Base-by-base conservation (phyloP, 2,329 filamentous ascomycete genomes). In the Beauveria pseudobassiana region DNA sequence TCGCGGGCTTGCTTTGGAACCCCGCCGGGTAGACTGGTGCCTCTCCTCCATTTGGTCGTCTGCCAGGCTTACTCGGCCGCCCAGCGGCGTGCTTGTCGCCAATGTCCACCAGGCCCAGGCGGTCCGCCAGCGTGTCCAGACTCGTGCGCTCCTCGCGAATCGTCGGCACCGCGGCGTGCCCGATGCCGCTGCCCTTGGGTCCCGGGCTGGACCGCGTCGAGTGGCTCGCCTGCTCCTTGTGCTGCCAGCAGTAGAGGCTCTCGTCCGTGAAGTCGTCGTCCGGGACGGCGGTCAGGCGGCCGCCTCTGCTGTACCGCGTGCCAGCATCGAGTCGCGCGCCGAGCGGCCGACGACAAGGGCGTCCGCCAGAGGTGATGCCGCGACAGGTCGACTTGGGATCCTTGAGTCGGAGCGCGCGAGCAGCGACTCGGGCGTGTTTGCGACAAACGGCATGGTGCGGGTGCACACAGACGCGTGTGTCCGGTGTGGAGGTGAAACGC, bases 201-300 rank as follows among this genome's bases (percentile, higher is more conserved):
- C 78, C 78, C 2, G 79, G 77, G 64, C 75, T 80, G 20, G 78
- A 79, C 50, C 72, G 73, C 2, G 78, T 72, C 9, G 80, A 79
- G 62, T 73, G 69, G 66, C 72, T 70, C 61, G 91, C 91, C 74
- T 99, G 95, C 62, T 95, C 91, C 72, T 90, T 93, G 77, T 99
- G 95, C 73, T 97, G 92, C 89, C 90, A 96, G 79, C 93, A 98
- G 76, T 92, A 97, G 55, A 87, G 82, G n/a, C 76, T 79, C 64
- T 85, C 82, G 53, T 84, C 80, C 62, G 78, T 76, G 2, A 82
- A 80, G 63, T 85, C 81, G 60, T 78, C 75, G 6, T 64, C 67
- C 5, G 30, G 46, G 2, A 49, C 3, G 38, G 57, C 48, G 57
- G 38, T 52, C 57, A 59, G 48, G 24, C 26, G 24, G 22, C 34